Conservation (phyloP, 306 rosid genomes). For the Chamaecrista fasciculata region DNA sequence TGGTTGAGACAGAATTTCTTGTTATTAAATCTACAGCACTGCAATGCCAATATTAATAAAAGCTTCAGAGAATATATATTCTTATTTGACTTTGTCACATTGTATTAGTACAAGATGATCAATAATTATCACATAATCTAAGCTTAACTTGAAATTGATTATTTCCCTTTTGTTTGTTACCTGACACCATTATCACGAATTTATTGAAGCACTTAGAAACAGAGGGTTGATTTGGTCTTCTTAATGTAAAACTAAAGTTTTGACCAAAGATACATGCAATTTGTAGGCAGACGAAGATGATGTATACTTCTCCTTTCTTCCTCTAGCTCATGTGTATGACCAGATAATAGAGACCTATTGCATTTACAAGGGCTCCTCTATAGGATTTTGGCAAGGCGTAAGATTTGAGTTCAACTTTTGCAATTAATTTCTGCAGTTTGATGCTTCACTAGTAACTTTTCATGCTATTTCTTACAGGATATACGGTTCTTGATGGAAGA, state of each 20-base stretch:
- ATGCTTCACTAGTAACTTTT: not conserved
- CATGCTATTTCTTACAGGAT: conserved; percentile 55
- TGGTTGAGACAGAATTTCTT: not conserved
- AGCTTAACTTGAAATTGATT: not conserved
- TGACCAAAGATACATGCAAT: conserved; percentile 16
- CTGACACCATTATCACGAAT: too few species aligned
- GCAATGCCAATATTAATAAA: not conserved
- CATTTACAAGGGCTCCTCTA: conserved; percentile 75
- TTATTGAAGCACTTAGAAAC: not conserved
- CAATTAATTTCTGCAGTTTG: not conserved
- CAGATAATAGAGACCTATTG: conserved; percentile 84
- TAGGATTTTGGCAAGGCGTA: conserved; percentile 96
- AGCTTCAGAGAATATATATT: not conserved
- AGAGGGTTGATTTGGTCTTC: not conserved
- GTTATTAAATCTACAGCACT: not conserved
- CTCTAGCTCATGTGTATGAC: conserved; percentile 89
- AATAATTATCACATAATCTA: not conserved
- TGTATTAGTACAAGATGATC: not conserved
- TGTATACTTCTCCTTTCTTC: conserved; percentile 88
- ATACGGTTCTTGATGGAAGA: conserved; percentile 82
- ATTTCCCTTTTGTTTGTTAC: not conserved
- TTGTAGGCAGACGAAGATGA: conserved; percentile 69
- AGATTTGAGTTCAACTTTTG: conserved; percentile 33
- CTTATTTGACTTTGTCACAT: not conserved
- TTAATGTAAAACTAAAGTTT: not conserved